Percentiles rank a stretch among this genome's conserved stretches.
These are phyloP conservation scores for Lobosporangium transversale DNA, from an alignment of 192 early-diverging fungal species.

Conservation along the genomic window DNA sequence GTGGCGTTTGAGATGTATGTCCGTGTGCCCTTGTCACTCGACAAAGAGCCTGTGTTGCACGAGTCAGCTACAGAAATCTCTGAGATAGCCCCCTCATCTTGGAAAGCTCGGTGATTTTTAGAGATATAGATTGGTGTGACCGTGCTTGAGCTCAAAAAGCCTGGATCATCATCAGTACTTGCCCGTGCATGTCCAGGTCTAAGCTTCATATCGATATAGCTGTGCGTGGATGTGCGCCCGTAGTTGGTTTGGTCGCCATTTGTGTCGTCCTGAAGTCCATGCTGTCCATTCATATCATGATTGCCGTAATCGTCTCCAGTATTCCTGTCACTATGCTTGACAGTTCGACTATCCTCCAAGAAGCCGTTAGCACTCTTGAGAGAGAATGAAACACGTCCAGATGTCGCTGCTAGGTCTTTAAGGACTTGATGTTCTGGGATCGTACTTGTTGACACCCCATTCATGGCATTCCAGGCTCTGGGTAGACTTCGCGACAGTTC, in stretches of 20 bases:
- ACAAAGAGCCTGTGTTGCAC: conserved; percentile 46
- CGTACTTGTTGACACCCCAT: conserved; percentile 1
- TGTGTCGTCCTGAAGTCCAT: conserved; percentile 15
- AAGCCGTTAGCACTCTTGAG: conserved; percentile 41
- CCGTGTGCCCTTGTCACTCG: conserved; percentile 39
- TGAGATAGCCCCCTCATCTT: conserved; percentile 19
- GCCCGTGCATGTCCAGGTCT: conserved; percentile 25
- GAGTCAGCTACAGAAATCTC: conserved; percentile 33
- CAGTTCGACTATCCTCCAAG: conserved; percentile 37
- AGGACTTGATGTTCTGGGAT: conserved; percentile 30
- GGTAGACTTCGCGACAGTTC: conserved; percentile 54
- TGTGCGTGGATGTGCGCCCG: conserved; percentile 19
- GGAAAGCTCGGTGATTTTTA: conserved; percentile 17
- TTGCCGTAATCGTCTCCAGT: conserved; percentile 19
- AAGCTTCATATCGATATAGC: conserved; percentile 36
- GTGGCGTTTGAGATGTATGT: conserved; percentile 34
- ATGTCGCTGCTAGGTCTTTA: conserved; percentile 9
- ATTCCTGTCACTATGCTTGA: conserved; percentile 11
- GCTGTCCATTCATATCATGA: conserved; percentile 11
- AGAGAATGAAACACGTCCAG: conserved; percentile 38
- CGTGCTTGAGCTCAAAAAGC: conserved; percentile 58
- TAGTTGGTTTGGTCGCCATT: conserved; percentile 17
- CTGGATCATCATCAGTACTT: conserved; percentile 60
- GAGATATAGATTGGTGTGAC: conserved; percentile 62
- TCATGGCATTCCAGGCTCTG: conserved; percentile 26